Evolutionary conservation across 2,329 filamentous ascomycete genomes (phyloP), one percentile per base, ranked within the genome.

Genomic region (Leptographium galeiforme): DNA sequence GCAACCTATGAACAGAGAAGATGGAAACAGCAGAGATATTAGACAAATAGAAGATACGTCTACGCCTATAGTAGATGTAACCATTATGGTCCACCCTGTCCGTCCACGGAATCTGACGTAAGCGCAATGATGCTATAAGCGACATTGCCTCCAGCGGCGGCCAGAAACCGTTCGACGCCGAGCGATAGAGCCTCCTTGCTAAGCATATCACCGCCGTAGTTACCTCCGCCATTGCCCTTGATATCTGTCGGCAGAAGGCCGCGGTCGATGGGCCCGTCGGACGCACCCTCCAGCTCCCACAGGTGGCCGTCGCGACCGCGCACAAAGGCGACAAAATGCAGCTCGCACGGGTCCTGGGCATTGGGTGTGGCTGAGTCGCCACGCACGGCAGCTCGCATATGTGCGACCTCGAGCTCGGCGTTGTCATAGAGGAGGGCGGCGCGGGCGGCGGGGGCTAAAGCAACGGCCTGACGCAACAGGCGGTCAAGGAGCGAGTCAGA

Each of bases 261-360:
- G 14, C 87, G 73, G 58, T 88, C 79, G 47, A 91, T 68, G 0
- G 87, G 87, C 0, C 87, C 87, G 61, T 84, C 85, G 49, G 85
- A 73, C 25, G 76, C 67, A 1, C 89, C 89, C 67, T 94, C 88
- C 62, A 94, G 67, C 70, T 94, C 89, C 81, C 86, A 94, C 44
- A 94, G 63, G 53, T 72, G 72, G 8, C 77, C 75, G 52, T 84
- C 78, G 60, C 77, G 73, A 4, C 71, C 72, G 67, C 85, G 89
- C 49, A 90, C 82, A 63, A 90, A 93, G 44, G 85, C 85, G 41
- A 94, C 84, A 62, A 89, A 94, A 65, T 94, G 88, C 57, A 88
- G 72, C 46, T 86, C 84, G 1, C 81, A 71, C 34, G 74, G 72
- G 48, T 56, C 51, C 1, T 19, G 45, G 8, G 78, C 79, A 18